Evolutionary conservation across 371 early-diverging fungal genomes (phyloP).

Genomic region (Basidiobolus meristosporus): DNA sequence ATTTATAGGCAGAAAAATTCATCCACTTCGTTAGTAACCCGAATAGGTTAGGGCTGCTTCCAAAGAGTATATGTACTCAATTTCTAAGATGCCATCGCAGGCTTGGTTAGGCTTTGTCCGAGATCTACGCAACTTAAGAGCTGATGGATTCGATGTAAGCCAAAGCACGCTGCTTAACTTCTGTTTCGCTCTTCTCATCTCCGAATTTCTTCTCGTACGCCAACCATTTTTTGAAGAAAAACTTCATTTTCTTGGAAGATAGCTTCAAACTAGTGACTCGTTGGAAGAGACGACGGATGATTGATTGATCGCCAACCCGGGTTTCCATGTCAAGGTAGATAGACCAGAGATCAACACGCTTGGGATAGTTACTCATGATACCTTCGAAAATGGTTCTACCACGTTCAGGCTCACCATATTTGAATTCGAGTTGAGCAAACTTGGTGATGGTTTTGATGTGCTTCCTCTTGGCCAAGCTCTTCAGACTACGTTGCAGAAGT

Average conservation of each 20-base stretch:
- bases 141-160: not conserved
- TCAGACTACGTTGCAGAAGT: constrained; percentile 53
- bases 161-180: not conserved
- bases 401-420: constrained; percentile 80
- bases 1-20: no score
- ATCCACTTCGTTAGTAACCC: no score
- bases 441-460: constrained; percentile 50
- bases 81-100: no score
- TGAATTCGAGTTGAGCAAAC: constrained; percentile 90
- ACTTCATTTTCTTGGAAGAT: constrained; percentile 94
- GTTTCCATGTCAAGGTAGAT: constrained; percentile 91
- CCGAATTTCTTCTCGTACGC: constrained; percentile 81
- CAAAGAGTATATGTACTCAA: no score
- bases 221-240: constrained; percentile 93
- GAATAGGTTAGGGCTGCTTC: no score
- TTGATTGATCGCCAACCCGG: constrained; percentile 37
- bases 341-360: constrained; percentile 86
- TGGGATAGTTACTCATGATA: constrained; percentile 75
- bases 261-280: constrained; percentile 68
- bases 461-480: constrained; percentile 76
- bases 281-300: constrained; percentile 67
- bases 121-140: no score
- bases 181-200: constrained; percentile 12
- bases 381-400: constrained; percentile 93
- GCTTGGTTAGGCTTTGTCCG: no score